phyloP scores from a whole-genome alignment of 2,329 filamentous ascomycete genomes.

The Xylaria sp. region DNA sequence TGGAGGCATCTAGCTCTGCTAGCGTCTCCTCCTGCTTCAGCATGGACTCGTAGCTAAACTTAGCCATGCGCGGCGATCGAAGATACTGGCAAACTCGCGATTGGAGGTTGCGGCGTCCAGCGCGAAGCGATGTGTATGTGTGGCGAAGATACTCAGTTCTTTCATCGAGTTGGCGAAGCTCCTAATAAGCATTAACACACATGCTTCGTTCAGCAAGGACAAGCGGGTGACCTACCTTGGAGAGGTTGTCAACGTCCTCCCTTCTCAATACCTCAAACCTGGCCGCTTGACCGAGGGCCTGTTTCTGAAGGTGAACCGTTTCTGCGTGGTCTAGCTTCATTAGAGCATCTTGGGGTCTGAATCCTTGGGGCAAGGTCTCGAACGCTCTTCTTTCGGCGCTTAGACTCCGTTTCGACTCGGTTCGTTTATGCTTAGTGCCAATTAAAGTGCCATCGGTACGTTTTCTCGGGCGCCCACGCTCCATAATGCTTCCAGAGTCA shows the following conservation, averaged over 20 bases:
- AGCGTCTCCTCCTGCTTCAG: constrained; percentile 82
- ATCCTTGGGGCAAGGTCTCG: constrained; percentile 65
- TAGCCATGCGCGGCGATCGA: constrained; percentile 70
- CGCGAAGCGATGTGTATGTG: constrained; percentile 75
- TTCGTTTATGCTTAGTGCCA: constrained; percentile 45
- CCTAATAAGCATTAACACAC: constrained; percentile 48
- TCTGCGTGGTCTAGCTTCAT: constrained; percentile 56
- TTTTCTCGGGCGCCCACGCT: constrained; percentile 66
- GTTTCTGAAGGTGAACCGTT: constrained; percentile 58
- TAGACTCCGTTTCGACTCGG: constrained; percentile 51
- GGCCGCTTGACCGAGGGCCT: constrained; percentile 66
- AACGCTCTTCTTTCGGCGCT: constrained; percentile 63
- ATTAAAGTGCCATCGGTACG: constrained; percentile 51
- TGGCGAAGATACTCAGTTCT: constrained; percentile 78
- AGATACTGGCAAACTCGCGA: constrained; percentile 78
- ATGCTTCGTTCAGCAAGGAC: background rate
- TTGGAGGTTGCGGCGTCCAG: constrained; percentile 78
- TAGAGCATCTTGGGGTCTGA: constrained; percentile 58
- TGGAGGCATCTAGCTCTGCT: constrained; percentile 75
- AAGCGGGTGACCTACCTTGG: constrained; percentile 54
- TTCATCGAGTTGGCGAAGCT: constrained; percentile 77
- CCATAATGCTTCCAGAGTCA: constrained; percentile 64
- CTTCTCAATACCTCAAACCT: constrained; percentile 68
- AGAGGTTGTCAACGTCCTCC: constrained; percentile 68
- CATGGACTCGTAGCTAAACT: constrained; percentile 76